Base-by-base conservation (phyloP, 2,329 filamentous ascomycete genomes). In the Xylariaceae sp. region DNA sequence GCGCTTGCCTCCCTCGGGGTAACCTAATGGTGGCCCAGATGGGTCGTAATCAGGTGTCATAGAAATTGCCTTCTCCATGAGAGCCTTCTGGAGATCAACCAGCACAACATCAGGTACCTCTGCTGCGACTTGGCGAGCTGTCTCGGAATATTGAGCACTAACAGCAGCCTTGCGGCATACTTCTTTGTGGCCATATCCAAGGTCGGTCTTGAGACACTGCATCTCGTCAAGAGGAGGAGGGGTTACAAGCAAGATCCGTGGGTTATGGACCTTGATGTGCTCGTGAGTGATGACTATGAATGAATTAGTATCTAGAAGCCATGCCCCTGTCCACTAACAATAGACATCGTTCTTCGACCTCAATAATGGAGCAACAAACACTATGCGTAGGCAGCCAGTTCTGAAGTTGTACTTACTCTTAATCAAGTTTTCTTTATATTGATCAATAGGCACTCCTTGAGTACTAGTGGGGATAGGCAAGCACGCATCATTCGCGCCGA, bases 401-500 rank as follows among this genome's bases (percentile, higher is more conserved):
- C 11, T 17, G 6, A 9, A 6, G 9, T 8, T 8, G 19, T 17
- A 49, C 61, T 53, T 40, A 60, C 61, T 63, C 45, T 61, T 79
- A 63, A 74, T 80, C 37, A 97, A 75, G 69, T 96, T 96, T 53
- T 82, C 75, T 71, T 84, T 86, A 78, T 92, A 98, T 58, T 86
- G 76, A 1, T 87, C 82, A n/a, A 96, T 74, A 1, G 91, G 85
- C 6, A 98, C 84, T 72, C 94, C 87, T 74, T 98, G 95, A 8
- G 79, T 78, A 47, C 85, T 86, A 3, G 79, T 79, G 4, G 82
- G 79, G 33, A 83, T 77, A 3, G 86, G 82, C 3, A 96, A 73
- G 52, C 87, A 87, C 3, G 94, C 88, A 74, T 98, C 95, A 71
- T 99, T 98, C 65, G 95, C 91, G 16, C 95, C 95, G 58, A 97